Evolutionary conservation across 2,329 filamentous ascomycete genomes (phyloP).

Genomic region (Teratosphaeria nubilosa): DNA sequence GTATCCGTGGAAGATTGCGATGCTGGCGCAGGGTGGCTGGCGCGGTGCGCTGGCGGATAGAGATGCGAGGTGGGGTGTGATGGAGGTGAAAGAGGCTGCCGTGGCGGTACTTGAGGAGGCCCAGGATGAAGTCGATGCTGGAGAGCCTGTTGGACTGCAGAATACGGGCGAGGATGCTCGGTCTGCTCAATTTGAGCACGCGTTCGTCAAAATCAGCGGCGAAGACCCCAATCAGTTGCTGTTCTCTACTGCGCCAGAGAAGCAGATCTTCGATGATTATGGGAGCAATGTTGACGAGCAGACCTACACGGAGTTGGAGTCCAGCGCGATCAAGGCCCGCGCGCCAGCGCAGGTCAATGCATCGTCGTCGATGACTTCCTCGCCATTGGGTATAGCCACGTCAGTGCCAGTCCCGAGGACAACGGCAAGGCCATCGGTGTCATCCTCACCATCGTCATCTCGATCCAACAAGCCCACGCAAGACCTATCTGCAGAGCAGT

Average conservation of each 20-base stretch:
- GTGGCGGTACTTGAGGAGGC: background rate
- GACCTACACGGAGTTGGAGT: background rate
- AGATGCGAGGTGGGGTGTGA: background rate
- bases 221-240: background rate
- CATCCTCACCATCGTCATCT: background rate
- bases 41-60: background rate
- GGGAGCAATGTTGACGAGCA: background rate
- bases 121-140: background rate
- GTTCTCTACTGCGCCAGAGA: background rate
- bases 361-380: background rate
- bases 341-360: background rate
- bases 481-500: too few species aligned
- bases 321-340: background rate
- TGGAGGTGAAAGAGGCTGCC: background rate
- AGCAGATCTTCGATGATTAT: background rate
- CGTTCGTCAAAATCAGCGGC: background rate
- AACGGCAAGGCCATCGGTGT: background rate
- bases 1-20: background rate
- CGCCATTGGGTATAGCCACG: background rate
- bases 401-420: background rate
- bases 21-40: background rate
- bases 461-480: background rate
- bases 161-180: background rate
- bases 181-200: background rate
- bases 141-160: background rate